These are phyloP conservation scores for Gamsiella multidivaricata DNA, from an alignment of 192 early-diverging fungal genomes.

Conservation along the genomic window DNA sequence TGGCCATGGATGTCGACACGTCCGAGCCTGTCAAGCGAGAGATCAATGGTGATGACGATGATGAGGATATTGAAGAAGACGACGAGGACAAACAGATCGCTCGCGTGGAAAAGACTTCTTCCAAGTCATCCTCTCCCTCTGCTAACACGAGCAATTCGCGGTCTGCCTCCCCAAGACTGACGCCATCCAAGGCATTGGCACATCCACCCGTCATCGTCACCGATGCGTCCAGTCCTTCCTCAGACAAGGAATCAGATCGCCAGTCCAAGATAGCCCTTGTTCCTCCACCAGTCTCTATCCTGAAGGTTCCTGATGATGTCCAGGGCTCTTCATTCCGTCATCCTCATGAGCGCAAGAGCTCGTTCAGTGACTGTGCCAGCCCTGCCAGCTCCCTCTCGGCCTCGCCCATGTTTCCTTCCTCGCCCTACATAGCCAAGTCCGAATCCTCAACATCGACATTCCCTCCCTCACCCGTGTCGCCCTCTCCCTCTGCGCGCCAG, in stretches of 20 bases:
- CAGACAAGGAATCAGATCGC: slow-evolving; percentile 1
- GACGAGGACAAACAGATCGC: too few relatives aligned
- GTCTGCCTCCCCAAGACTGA: slow-evolving; percentile 21
- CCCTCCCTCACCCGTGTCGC: slow-evolving; percentile 32
- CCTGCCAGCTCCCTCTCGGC: slow-evolving; percentile 25
- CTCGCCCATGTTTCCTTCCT: slow-evolving; percentile 43
- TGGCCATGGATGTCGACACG: slow-evolving; percentile 39
- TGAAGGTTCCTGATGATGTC: slow-evolving; percentile 8
- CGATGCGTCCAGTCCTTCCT: slow-evolving; percentile 31
- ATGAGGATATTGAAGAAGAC: slow-evolving; percentile 5
- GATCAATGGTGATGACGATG: slow-evolving; percentile 1
- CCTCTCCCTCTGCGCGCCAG: slow-evolving; percentile 26
- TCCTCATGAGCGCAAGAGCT: not conserved
- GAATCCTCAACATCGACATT: slow-evolving; percentile 3
- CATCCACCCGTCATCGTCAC: slow-evolving; percentile 34
- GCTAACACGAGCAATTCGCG: not conserved
- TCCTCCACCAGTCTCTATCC: slow-evolving; percentile 38
- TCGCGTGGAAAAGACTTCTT: not conserved
- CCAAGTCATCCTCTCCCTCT: slow-evolving; percentile 4
- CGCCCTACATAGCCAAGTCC: not conserved
- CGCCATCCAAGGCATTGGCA: slow-evolving; percentile 15
- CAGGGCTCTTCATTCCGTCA: not conserved
- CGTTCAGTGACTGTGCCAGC: slow-evolving; percentile 3
- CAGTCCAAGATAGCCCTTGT: slow-evolving; percentile 17
- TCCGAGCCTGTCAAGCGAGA: slow-evolving; percentile 17